phyloP scores from a whole-genome alignment of 345 rosid species.

The Pistacia integerrima region DNA sequence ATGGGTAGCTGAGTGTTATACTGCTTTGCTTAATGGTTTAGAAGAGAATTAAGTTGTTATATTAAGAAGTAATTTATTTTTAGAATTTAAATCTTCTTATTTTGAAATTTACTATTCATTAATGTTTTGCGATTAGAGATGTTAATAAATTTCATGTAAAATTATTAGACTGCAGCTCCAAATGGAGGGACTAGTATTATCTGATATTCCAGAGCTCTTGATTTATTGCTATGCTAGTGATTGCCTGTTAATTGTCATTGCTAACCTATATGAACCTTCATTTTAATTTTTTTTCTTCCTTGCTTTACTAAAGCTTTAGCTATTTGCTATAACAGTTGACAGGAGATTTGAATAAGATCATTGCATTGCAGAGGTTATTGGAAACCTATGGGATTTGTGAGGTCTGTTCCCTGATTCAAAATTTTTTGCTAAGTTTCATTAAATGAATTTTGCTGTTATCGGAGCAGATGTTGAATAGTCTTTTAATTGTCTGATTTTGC shows the following conservation, averaged over 20 bases:
- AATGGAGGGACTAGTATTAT: background rate
- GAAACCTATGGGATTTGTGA: slow-evolving; percentile 73
- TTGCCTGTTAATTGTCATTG: background rate
- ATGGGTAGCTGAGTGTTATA: no score
- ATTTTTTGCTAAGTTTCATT: background rate
- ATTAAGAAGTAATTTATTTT: no score
- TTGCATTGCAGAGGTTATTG: slow-evolving; percentile 58
- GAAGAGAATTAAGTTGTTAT: no score
- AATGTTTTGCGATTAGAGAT: background rate
- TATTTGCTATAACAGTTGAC: slow-evolving; percentile 46
- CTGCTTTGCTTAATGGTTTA: no score
- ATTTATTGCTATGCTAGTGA: background rate
- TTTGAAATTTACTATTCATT: background rate
- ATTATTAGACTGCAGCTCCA: background rate
- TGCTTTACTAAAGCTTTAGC: background rate
- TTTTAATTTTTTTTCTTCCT: background rate
- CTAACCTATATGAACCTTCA: background rate
- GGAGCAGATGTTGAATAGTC: background rate
- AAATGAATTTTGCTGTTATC: background rate
- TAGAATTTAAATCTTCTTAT: background rate
- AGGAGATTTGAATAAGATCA: slow-evolving; percentile 66
- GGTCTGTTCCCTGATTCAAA: slow-evolving; percentile 34
- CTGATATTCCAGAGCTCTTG: background rate
- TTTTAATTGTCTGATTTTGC: background rate
- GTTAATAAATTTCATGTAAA: background rate